Conservation (phyloP, 139 green algal species). For the Spirogloea muscicola region DNA sequence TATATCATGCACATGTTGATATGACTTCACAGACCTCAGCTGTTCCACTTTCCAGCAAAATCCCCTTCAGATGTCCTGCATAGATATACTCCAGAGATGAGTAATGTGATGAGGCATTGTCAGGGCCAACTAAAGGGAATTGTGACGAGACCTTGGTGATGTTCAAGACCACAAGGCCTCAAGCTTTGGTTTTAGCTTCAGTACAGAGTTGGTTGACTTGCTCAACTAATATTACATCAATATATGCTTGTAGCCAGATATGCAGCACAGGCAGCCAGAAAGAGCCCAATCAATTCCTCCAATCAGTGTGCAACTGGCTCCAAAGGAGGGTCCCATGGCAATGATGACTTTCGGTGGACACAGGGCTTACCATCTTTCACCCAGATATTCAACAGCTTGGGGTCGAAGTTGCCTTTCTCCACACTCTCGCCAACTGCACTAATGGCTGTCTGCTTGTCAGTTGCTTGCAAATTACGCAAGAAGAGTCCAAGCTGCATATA, state of each 20-base stretch:
- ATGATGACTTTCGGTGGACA: neutral
- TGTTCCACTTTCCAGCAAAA: constrained; percentile 72
- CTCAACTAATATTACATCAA: no score
- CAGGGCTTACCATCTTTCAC: constrained; percentile 49
- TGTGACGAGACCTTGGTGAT: no score
- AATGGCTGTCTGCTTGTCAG: neutral
- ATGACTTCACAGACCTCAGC: constrained; percentile 49
- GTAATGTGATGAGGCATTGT: neutral
- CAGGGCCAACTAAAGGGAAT: no score
- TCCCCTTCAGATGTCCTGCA: constrained; percentile 61
- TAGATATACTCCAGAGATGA: neutral
- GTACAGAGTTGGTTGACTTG: no score
- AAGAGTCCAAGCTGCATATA: constrained; percentile 1
- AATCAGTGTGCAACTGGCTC: no score
- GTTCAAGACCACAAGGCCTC: no score
- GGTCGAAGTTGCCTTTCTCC: constrained; percentile 65
- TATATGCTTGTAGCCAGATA: no score
- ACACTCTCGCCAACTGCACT: constrained; percentile 12
- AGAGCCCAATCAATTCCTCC: no score
- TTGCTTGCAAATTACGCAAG: neutral
- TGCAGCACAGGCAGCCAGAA: no score
- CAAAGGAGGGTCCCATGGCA: no score
- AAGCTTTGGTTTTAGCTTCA: no score
- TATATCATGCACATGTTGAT: neutral
- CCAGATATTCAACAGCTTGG: constrained; percentile 60